A percentile compares a stretch with the other conserved stretches of the same genome.
phyloP scores from a whole-genome alignment of 2,329 filamentous ascomycete species.

The Pyricularia grisea region DNA sequence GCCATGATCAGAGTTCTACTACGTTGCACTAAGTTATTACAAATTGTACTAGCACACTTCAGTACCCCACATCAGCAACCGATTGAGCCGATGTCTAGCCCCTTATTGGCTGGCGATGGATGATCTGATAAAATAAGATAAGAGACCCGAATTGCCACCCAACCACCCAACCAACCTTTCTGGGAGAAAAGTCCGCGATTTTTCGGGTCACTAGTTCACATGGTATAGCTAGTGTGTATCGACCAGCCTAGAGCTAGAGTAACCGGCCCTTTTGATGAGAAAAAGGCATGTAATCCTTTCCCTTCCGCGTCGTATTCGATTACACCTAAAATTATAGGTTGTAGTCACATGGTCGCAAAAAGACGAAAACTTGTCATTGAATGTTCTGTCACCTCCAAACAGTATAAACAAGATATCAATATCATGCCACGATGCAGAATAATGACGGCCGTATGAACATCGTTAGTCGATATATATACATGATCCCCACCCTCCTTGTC shows the following conservation, averaged over 20 bases:
- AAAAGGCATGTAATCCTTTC: background rate
- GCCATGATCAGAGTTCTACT: too few relatives aligned
- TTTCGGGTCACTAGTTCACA: background rate
- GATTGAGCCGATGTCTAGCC: background rate
- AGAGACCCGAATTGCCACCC: background rate
- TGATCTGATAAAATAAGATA: constrained; percentile 14
- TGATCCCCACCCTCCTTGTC: background rate
- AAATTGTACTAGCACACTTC: background rate
- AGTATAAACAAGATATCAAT: background rate
- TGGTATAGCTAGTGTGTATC: background rate
- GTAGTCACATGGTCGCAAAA: background rate
- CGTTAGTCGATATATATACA: background rate
- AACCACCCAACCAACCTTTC: too few relatives aligned
- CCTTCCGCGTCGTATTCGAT: background rate
- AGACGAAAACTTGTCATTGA: background rate
- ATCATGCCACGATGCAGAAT: background rate
- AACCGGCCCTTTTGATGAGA: background rate
- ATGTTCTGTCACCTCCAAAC: background rate
- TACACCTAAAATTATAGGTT: background rate
- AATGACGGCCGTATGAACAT: background rate
- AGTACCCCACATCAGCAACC: background rate
- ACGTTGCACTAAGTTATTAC: background rate
- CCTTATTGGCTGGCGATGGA: constrained; percentile 10
- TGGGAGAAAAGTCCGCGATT: background rate
- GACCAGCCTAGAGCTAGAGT: background rate